Conservation (phyloP, 768 basidiomycete genomes). For the Russula sp. region DNA sequence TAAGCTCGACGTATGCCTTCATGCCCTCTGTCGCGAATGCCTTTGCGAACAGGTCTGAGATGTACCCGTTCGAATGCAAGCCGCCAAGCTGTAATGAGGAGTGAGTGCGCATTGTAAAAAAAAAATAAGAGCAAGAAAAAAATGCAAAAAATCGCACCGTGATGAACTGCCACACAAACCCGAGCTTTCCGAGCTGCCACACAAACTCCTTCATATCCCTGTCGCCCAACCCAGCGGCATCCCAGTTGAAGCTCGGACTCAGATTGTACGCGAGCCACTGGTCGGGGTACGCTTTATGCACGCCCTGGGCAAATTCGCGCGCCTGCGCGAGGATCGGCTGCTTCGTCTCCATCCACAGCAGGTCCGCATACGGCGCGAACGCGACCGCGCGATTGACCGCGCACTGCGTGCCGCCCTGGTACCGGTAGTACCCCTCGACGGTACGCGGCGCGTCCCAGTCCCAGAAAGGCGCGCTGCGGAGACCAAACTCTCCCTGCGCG, state of each 20-base stretch:
- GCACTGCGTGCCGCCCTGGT: conserved; percentile 94
- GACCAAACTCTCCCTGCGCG: conserved; percentile 73
- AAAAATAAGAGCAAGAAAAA: not conserved
- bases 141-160: conserved; percentile 51
- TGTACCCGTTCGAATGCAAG: conserved; percentile 95
- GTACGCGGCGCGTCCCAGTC: conserved; percentile 93
- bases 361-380: conserved; percentile 90
- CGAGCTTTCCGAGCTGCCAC: conserved; percentile 91
- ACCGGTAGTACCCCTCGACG: conserved; percentile 94
- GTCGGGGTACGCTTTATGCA: conserved; percentile 72
- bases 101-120: not conserved
- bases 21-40: conserved; percentile 92
- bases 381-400: conserved; percentile 89
- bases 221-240: conserved; percentile 83
- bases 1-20: conserved; percentile 96
- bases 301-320: conserved; percentile 84
- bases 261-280: conserved; percentile 98
- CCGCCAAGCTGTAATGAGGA: conserved; percentile 68
- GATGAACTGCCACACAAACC: conserved; percentile 99
- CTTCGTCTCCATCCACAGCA: conserved; percentile 97
- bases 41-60: conserved; percentile 87
- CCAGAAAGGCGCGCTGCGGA: conserved; percentile 77
- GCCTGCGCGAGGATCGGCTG: conserved; percentile 90
- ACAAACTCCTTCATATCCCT: conserved; percentile 84
- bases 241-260: conserved; percentile 92